Percentiles rank a stretch among this genome's conserved stretches.
Evolutionary conservation across 192 early-diverging fungal genomes (phyloP).

Genomic region (Geranomyces michiganensis): DNA sequence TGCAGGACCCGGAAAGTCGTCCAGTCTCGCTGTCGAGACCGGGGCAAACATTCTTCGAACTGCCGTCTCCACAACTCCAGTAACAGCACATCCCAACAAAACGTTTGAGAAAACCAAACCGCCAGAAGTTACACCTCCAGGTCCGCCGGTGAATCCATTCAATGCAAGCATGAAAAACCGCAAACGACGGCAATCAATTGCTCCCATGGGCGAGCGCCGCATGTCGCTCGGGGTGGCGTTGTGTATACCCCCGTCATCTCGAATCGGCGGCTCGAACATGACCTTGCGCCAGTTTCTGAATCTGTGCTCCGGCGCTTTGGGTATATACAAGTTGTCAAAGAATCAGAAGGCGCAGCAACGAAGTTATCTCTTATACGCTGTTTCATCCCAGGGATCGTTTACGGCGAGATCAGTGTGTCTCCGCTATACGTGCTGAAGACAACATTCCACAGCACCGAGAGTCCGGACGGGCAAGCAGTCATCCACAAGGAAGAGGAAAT

Average conservation of each 20-base stretch:
- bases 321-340: slow-evolving; percentile 23
- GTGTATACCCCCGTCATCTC: slow-evolving; percentile 50
- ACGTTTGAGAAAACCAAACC: too few relatives aligned
- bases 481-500: slow-evolving; percentile 28
- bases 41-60: too few relatives aligned
- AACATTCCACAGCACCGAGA: slow-evolving; percentile 35
- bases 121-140: too few relatives aligned
- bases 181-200: slow-evolving; percentile 6
- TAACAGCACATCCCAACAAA: too few relatives aligned
- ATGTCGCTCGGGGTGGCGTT: slow-evolving; percentile 52
- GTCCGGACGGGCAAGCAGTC: neutral
- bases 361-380: too few relatives aligned
- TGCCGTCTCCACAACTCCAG: too few relatives aligned
- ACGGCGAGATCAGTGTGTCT: slow-evolving; percentile 60
- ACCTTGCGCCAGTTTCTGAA: slow-evolving; percentile 33
- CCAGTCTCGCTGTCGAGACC: too few relatives aligned
- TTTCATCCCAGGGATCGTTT: slow-evolving; percentile 45
- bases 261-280: slow-evolving; percentile 41
- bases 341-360: too few relatives aligned
- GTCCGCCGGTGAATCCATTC: neutral
- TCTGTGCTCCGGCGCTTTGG: slow-evolving; percentile 41
- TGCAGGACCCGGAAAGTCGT: too few relatives aligned
- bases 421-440: slow-evolving; percentile 56
- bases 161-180: neutral
- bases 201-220: slow-evolving; percentile 14